phyloP scores from a whole-genome alignment of 768 basidiomycete species.

The Tylopilus subfusipes region DNA sequence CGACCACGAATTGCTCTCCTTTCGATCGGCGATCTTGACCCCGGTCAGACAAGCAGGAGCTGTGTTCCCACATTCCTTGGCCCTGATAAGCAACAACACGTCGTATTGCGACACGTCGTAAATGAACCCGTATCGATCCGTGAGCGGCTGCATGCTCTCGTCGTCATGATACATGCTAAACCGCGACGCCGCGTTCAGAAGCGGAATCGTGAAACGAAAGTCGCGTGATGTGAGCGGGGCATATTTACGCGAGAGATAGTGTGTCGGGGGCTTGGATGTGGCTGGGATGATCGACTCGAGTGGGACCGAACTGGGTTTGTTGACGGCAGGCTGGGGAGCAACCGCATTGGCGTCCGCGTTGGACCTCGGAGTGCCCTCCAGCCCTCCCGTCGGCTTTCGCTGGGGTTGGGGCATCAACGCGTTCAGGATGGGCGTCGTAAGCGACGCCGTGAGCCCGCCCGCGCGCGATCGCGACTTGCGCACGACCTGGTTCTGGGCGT shows the following conservation, averaged over 20 bases:
- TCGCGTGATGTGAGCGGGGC: slow-evolving; percentile 69
- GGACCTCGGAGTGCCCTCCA: slow-evolving; percentile 19
- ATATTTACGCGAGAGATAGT: slow-evolving; percentile 74
- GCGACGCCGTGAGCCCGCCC: slow-evolving; percentile 36
- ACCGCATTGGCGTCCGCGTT: slow-evolving; percentile 12
- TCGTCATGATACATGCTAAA: slow-evolving; percentile 50
- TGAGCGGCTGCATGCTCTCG: slow-evolving; percentile 56
- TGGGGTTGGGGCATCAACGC: slow-evolving; percentile 54
- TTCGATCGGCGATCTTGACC: slow-evolving; percentile 81
- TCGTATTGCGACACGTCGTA: slow-evolving; percentile 85
- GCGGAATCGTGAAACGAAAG: slow-evolving; percentile 70
- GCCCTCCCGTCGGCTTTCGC: slow-evolving; percentile 36
- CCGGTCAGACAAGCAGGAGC: slow-evolving; percentile 86
- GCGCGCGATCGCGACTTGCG: slow-evolving; percentile 36
- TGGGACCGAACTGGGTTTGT: slow-evolving; percentile 49
- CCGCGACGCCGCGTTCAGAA: slow-evolving; percentile 51
- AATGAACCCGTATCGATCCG: slow-evolving; percentile 89
- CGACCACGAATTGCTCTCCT: slow-evolving; percentile 76
- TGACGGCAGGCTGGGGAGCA: slow-evolving; percentile 24
- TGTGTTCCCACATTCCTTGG: slow-evolving; percentile 65
- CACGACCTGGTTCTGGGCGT: slow-evolving; percentile 30
- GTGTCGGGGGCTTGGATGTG: slow-evolving; percentile 76
- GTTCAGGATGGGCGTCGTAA: slow-evolving; percentile 59
- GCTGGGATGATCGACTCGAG: slow-evolving; percentile 82
- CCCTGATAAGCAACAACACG: slow-evolving; percentile 67